These are phyloP conservation scores for Pichia sp. DNA, from an alignment of 1,139 yeast genomes.

Conservation along the genomic window DNA sequence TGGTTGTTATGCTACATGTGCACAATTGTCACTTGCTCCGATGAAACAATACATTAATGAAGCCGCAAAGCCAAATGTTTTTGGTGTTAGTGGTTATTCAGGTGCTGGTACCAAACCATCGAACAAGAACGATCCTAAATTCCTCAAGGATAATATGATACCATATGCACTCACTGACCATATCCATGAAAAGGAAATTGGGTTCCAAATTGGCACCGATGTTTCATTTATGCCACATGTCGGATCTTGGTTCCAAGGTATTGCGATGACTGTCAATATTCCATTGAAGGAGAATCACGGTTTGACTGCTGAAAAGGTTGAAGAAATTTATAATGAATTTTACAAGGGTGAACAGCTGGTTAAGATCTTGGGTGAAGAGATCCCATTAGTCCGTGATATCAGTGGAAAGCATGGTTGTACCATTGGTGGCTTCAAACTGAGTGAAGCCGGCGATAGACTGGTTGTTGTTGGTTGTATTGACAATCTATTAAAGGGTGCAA, in stretches of 20 bases:
- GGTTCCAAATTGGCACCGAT: conserved; percentile 63
- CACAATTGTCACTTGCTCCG: conserved; percentile 90
- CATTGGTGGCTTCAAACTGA: conserved; percentile 93
- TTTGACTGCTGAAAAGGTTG: conserved; percentile 71
- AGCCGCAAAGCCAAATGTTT: conserved; percentile 68
- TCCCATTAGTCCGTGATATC: conserved; percentile 86
- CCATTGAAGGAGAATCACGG: conserved; percentile 59
- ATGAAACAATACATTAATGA: conserved; percentile 40
- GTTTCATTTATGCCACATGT: conserved; percentile 96
- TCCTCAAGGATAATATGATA: conserved; percentile 72
- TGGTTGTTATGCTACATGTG: conserved; percentile 98
- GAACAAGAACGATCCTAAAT: conserved; percentile 79
- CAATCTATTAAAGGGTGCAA: conserved; percentile 94
- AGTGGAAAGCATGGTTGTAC: conserved; percentile 92
- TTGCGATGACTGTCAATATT: conserved; percentile 81
- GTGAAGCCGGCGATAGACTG: conserved; percentile 79
- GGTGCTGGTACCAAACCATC: conserved; percentile 99
- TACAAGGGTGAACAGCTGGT: conserved; percentile 84
- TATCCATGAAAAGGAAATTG: conserved; percentile 90
- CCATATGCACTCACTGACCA: conserved; percentile 97
- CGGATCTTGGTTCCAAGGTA: conserved; percentile 99
- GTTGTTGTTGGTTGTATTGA: conserved; percentile 94
- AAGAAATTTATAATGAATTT: conserved; percentile 80
- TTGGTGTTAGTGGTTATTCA: conserved; percentile 96
- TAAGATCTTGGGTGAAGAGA: conserved; percentile 80